These are phyloP conservation scores for Crithidia sp. DNA, from an alignment of 208 protist species.

Conservation along the genomic window DNA sequence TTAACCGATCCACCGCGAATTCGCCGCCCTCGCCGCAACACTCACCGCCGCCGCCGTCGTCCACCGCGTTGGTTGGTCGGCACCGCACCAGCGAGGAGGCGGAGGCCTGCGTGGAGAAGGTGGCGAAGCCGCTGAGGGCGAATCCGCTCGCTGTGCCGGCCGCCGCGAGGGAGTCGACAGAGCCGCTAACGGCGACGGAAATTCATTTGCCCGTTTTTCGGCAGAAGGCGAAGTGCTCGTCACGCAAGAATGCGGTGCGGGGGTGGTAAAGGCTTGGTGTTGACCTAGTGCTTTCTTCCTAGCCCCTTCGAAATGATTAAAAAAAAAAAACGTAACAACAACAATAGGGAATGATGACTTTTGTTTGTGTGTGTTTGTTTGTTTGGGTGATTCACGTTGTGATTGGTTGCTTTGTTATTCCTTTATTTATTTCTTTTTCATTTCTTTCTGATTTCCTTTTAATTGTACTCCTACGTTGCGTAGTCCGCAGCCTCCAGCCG, in stretches of 20 bases:
- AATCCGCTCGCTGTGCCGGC: neutral
- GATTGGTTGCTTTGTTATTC: neutral
- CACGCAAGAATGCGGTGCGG: neutral
- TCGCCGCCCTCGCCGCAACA: neutral
- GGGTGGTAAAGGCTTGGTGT: neutral
- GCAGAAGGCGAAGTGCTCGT: neutral
- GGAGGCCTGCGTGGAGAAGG: neutral
- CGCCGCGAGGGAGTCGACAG: too few species aligned
- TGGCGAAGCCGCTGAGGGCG: neutral
- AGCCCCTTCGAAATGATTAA: too few species aligned
- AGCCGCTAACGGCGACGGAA: constrained; percentile 16
- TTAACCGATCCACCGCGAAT: neutral
- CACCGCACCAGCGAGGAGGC: neutral
- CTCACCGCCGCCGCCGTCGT: neutral
- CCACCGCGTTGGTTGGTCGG: neutral
- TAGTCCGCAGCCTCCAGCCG: too few species aligned
- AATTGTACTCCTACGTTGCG: too few species aligned
- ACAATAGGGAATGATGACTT: too few species aligned
- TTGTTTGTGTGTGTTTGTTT: neutral
- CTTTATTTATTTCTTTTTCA: neutral
- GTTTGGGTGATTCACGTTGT: neutral
- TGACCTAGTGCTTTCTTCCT: too few species aligned
- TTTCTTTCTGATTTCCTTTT: neutral
- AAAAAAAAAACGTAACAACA: too few species aligned
- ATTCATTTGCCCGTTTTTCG: constrained; percentile 17